Evolutionary conservation across 371 early-diverging fungal species (phyloP), one percentile per base, ranked within the genome.

Genomic region (Mucor sp.): DNA sequence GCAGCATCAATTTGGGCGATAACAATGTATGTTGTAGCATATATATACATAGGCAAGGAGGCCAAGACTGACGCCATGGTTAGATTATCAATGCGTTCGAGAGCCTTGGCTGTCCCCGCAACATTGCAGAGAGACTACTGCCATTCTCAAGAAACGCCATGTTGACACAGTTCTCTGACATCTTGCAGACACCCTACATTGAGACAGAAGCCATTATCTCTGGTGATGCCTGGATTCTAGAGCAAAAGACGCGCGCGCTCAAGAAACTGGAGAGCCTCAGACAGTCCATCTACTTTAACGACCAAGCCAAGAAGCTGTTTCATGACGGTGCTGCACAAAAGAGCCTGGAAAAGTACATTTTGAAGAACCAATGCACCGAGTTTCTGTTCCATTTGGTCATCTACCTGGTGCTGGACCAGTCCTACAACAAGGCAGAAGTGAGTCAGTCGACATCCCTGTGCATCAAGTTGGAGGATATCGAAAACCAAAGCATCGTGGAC

Each of bases 41-140:
- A 7, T 6, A 19, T 6, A 44, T 6, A 6, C 30, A n/a, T n/a
- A 1, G 6, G 44, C 19, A 8, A 50, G 12, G 25, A 25, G 30
- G 30, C 25, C 12, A 50, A 50, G 0, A 12, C 23, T 50, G 25
- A 50, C 9, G 21, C 12, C 44, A 25, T 25, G 2, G 27, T n/a
- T 65, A 71, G 69, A 66, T 72, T 17, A 59, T 69, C 17, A 68
- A 62, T 23, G 60, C 69, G 1, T 50, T 72, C 47, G 73, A 72
- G 23, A 56, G 56, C 12, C 37, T 63, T 4, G 69, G 60, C 0
- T 69, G 69, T 41, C 57, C 66, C 14, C 50, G 59, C 37, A 30
- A 44, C 28, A 59, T 66, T 23, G 65, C 73, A 14, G 62, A 69
- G 28, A 60, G 59, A 11, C 48, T 72, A 5, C 6, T 60, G 3